A percentile compares a stretch with the other conserved stretches of the same genome.
phyloP scores from a whole-genome alignment of 1,139 yeast species.

The Zygoascus meyerae region DNA sequence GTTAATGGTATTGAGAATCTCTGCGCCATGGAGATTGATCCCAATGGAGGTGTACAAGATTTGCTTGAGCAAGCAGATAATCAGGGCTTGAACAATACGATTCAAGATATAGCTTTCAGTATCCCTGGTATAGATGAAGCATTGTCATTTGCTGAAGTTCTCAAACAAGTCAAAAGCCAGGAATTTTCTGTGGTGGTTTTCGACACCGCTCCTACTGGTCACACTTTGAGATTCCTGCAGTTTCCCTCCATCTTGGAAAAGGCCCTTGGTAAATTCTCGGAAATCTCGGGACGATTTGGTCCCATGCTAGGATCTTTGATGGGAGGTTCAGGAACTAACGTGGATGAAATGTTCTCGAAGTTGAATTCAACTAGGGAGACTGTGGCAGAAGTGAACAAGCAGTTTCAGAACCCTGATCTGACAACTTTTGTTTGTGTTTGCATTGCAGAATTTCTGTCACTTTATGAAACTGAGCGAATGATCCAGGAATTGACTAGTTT shows the following conservation, averaged over 20 bases:
- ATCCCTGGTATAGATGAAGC: conserved; percentile 99
- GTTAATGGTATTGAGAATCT: conserved; percentile 85
- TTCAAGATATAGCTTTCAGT: conserved; percentile 90
- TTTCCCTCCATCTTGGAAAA: conserved; percentile 88
- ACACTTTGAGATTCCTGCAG: conserved; percentile 88
- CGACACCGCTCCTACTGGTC: conserved; percentile 99
- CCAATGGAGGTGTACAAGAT: conserved; percentile 89
- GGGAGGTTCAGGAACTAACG: conserved; percentile 53
- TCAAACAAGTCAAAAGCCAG: conserved; percentile 90
- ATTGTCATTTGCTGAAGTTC: conserved; percentile 91
- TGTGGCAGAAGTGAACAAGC: conserved; percentile 84
- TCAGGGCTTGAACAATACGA: conserved; percentile 42
- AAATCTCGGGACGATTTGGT: conserved; percentile 79
- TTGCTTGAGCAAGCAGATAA: conserved; percentile 62
- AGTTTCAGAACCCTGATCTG: conserved; percentile 90
- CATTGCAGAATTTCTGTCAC: conserved; percentile 89
- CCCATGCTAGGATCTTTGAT: conserved; percentile 80
- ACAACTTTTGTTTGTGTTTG: conserved; percentile 97
- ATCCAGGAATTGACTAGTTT: conserved; percentile 91
- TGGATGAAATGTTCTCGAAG: conserved; percentile 75
- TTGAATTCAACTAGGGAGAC: conserved; percentile 76
- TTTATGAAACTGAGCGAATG: conserved; percentile 95
- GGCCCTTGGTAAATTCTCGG: conserved; percentile 78
- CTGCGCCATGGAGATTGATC: conserved; percentile 98
- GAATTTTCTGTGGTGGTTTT: conserved; percentile 83